A percentile compares a stretch with the other conserved stretches of the same genome.
phyloP scores from a whole-genome alignment of 2,329 filamentous ascomycete species.

The Aureobasidium sp. region DNA sequence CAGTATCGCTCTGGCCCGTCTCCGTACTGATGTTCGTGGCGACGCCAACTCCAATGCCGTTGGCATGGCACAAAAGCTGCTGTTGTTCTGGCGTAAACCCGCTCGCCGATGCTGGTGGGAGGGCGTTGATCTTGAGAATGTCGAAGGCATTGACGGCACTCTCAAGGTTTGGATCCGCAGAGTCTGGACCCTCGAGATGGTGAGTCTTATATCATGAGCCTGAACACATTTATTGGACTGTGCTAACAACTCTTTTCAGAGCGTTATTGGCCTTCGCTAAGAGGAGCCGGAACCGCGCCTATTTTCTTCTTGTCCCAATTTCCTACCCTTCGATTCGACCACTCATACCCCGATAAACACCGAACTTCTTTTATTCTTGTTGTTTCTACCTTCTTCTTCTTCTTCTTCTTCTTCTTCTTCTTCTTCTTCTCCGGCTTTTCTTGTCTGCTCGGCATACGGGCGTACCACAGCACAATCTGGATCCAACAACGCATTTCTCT shows the following conservation, averaged over 20 bases:
- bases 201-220: constrained; percentile 29
- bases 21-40: constrained; percentile 72
- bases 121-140: constrained; percentile 79
- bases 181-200: constrained; percentile 97
- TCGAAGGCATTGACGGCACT: constrained; percentile 83
- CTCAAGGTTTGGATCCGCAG: constrained; percentile 97
- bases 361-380: constrained; percentile 7
- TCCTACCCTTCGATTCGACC: constrained; percentile 8
- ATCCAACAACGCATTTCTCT: constrained; percentile 1
- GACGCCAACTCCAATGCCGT: constrained; percentile 68
- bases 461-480: neutral
- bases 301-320: neutral
- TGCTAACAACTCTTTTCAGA: constrained; percentile 13
- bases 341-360: constrained; percentile 9
- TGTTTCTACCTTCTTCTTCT: neutral
- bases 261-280: constrained; percentile 21
- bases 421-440: neutral
- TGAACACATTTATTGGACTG: neutral
- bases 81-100: constrained; percentile 97
- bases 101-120: constrained; percentile 98
- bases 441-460: neutral
- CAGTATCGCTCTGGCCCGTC: constrained; percentile 82
- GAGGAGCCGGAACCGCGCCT: neutral
- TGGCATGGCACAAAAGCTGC: constrained; percentile 95
- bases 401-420: neutral